These are phyloP conservation scores for Carpinus fangiana DNA, from an alignment of 306 rosid genomes.

Conservation along the genomic window DNA sequence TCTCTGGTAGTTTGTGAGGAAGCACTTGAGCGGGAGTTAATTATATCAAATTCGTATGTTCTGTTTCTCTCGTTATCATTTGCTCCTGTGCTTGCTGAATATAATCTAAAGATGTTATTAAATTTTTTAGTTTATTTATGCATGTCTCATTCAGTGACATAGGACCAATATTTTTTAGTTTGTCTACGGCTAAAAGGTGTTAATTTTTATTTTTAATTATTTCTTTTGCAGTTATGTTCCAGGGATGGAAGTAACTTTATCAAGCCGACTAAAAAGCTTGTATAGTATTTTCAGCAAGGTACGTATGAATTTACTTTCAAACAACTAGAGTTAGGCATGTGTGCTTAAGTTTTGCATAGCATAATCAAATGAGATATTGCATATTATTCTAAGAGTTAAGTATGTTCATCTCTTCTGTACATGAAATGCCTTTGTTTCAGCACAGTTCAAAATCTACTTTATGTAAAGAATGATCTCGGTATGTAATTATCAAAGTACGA, in stretches of 20 bases:
- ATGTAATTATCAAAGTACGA: not conserved
- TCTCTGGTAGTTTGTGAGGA: constrained; percentile 85
- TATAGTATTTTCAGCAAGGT: constrained; percentile 96
- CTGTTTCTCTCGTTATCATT: constrained; percentile 29
- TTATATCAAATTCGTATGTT: constrained; percentile 91
- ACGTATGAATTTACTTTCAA: constrained; percentile 29
- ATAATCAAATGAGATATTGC: not conserved
- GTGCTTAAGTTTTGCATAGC: constrained; percentile 10
- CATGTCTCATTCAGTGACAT: not conserved
- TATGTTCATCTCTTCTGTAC: not conserved
- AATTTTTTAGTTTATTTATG: not conserved
- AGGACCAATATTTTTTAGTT: not conserved
- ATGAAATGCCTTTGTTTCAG: not conserved
- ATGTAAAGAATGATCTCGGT: not conserved
- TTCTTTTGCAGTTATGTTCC: constrained; percentile 81
- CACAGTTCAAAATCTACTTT: not conserved
- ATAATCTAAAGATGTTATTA: not conserved
- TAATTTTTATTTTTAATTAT: constrained; percentile 20
- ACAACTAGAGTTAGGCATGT: constrained; percentile 5
- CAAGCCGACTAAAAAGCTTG: constrained; percentile 89
- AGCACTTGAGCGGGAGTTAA: constrained; percentile 87
- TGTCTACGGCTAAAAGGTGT: constrained; percentile 8
- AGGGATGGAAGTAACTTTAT: constrained; percentile 94
- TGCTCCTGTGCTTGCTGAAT: constrained; percentile 33
- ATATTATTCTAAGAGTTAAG: not conserved